A percentile compares a stretch with the other conserved stretches of the same genome.
Conservation (phyloP, 768 basidiomycete genomes). For the Collybia sordida region DNA sequence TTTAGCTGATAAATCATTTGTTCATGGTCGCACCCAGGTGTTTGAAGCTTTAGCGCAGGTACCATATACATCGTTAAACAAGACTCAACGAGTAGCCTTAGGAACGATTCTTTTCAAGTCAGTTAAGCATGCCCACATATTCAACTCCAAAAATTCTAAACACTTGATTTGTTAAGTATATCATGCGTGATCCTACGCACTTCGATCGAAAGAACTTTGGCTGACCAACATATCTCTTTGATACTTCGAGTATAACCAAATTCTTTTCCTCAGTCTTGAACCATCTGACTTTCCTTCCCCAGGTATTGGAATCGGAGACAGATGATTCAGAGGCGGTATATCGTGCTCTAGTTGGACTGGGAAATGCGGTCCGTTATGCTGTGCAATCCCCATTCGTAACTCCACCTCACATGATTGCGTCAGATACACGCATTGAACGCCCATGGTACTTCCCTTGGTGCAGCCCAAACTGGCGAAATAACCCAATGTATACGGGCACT, state of each 20-base stretch:
- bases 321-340: conserved; percentile 70
- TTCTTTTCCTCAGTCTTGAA: background rate
- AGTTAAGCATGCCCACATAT: conserved; percentile 25
- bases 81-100: conserved; percentile 72
- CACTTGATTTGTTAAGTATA: conserved; percentile 40
- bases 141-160: background rate
- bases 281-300: conserved; percentile 1
- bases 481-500: conserved; percentile 37
- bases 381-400: background rate
- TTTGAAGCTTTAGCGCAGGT: conserved; percentile 50
- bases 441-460: conserved; percentile 31
- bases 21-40: conserved; percentile 41
- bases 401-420: conserved; percentile 1
- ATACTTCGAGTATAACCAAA: conserved; percentile 42
- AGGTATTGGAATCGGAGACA: conserved; percentile 51
- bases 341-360: conserved; percentile 69
- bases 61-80: conserved; percentile 57
- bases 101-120: conserved; percentile 90
- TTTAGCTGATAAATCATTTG: background rate
- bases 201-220: conserved; percentile 36
- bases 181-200: conserved; percentile 57
- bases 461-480: conserved; percentile 39
- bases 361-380: conserved; percentile 57
- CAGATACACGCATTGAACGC: conserved; percentile 52
- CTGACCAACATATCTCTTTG: conserved; percentile 42